Percentiles rank a stretch among this genome's conserved stretches.
phyloP scores from a whole-genome alignment of 2,329 filamentous ascomycete species.

The Diaporthe aspalathi region DNA sequence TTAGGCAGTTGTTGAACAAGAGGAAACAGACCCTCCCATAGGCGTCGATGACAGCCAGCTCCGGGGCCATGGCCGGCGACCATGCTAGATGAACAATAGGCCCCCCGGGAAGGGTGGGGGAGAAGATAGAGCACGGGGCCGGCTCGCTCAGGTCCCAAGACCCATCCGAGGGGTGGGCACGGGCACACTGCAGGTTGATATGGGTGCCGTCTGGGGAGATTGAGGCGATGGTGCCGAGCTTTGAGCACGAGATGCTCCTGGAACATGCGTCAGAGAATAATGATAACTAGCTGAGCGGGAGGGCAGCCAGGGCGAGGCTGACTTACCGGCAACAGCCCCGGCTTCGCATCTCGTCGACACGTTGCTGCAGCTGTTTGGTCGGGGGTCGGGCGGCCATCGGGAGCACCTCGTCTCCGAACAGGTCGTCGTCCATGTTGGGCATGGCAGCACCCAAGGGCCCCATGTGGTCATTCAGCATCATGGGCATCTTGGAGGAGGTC shows the following conservation, averaged over 20 bases:
- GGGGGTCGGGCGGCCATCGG: conserved; percentile 59
- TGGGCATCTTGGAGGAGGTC: conserved; percentile 55
- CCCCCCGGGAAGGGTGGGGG: conserved; percentile 70
- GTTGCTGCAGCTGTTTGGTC: conserved; percentile 75
- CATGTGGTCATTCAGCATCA: conserved; percentile 68
- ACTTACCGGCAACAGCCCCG: conserved; percentile 85
- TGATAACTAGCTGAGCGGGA: conserved; percentile 35
- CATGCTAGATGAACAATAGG: conserved; percentile 85
- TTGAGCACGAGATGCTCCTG: conserved; percentile 89
- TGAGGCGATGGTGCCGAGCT: conserved; percentile 84
- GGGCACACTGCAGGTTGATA: conserved; percentile 79
- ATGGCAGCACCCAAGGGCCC: conserved; percentile 63
- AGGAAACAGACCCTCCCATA: conserved; percentile 82
- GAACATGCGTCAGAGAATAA: conserved; percentile 36
- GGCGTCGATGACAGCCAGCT: conserved; percentile 85
- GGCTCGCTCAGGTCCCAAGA: conserved; percentile 82
- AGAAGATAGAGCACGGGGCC: conserved; percentile 71
- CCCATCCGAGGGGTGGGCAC: conserved; percentile 75
- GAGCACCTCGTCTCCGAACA: conserved; percentile 54
- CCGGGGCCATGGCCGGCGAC: conserved; percentile 76
- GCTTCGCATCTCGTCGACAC: conserved; percentile 80
- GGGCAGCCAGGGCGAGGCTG: conserved; percentile 16
- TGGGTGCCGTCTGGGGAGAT: conserved; percentile 78
- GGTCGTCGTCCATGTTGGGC: conserved; percentile 76
- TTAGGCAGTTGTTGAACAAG: conserved; percentile 77